Percentiles rank a stretch among this genome's conserved stretches.
phyloP scores from a whole-genome alignment of 2,329 filamentous ascomycete genomes.

The Macrophomina tecta region DNA sequence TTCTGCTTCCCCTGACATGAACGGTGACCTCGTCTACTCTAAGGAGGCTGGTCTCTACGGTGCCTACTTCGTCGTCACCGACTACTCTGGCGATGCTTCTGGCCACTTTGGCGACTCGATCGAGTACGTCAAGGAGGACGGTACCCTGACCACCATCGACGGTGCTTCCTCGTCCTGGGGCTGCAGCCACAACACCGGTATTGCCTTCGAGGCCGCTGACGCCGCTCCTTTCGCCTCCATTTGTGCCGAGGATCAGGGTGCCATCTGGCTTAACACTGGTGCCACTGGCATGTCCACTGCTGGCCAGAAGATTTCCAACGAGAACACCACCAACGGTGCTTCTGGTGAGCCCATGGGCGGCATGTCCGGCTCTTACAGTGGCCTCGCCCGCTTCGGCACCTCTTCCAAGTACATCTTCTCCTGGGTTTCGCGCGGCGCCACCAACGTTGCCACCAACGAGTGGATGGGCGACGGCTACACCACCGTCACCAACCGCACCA shows the following conservation, averaged over 20 bases:
- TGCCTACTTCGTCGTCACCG: conserved; percentile 67
- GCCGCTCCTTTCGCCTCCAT: conserved; percentile 63
- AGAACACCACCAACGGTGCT: conserved; percentile 65
- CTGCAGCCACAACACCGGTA: conserved; percentile 70
- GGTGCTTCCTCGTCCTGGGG: conserved; percentile 65
- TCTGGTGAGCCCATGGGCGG: conserved; percentile 66
- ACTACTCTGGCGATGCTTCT: conserved; percentile 59
- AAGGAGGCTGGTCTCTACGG: conserved; percentile 62
- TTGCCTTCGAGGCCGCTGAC: conserved; percentile 66
- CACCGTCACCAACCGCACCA: conserved; percentile 58
- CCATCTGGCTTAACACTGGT: conserved; percentile 68
- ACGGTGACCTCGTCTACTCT: conserved; percentile 68
- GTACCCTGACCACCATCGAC: conserved; percentile 57
- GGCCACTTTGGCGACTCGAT: conserved; percentile 67
- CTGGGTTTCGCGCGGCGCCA: conserved; percentile 67
- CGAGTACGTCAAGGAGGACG: conserved; percentile 56
- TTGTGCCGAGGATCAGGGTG: conserved; percentile 68
- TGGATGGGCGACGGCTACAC: conserved; percentile 67
- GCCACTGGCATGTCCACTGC: conserved; percentile 60
- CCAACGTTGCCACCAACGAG: conserved; percentile 59
- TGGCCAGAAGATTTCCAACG: conserved; percentile 67
- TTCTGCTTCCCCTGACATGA: conserved; percentile 60
- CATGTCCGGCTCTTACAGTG: conserved; percentile 67
- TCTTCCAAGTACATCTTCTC: conserved; percentile 64
- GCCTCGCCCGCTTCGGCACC: conserved; percentile 60